Conservation (phyloP, 345 rosid genomes). For the Moringa oleifera region DNA sequence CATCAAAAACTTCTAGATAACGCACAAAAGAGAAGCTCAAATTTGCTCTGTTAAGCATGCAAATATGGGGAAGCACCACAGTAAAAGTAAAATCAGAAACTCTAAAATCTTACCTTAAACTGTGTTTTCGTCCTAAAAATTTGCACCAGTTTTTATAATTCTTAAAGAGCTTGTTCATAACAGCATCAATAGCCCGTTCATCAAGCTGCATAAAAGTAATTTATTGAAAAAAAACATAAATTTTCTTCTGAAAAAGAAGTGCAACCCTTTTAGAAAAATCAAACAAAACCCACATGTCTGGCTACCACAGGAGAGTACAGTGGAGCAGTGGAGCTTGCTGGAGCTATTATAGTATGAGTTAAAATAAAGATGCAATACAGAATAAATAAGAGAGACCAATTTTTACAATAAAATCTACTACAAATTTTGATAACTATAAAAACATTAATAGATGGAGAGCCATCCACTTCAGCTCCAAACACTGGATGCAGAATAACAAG, state of each 20-base stretch:
- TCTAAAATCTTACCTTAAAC: conserved; percentile 57
- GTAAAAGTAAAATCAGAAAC: neutral
- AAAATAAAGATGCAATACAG: no score
- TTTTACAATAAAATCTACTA: neutral
- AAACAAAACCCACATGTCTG: neutral
- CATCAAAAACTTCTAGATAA: conserved; percentile 1
- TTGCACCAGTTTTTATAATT: conserved; percentile 96
- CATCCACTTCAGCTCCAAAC: neutral
- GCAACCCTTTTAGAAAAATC: neutral
- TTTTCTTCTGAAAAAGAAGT: neutral
- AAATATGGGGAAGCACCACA: neutral
- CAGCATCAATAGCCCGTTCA: conserved; percentile 90
- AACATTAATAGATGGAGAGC: neutral
- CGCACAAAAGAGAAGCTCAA: conserved; percentile 4
- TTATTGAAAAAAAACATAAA: conserved; percentile 8
- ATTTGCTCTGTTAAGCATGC: conserved; percentile 4
- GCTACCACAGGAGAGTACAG: neutral
- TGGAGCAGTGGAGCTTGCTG: no score
- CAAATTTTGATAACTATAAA: neutral
- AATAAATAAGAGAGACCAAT: no score
- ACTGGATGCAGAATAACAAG: neutral
- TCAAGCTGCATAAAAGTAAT: conserved; percentile 52
- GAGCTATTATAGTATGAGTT: no score
- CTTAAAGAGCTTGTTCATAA: conserved; percentile 81
- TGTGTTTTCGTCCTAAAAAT: conserved; percentile 87